phyloP scores from a whole-genome alignment of 352 stramenopile species.

The Thalassiosira livingstoniorum region DNA sequence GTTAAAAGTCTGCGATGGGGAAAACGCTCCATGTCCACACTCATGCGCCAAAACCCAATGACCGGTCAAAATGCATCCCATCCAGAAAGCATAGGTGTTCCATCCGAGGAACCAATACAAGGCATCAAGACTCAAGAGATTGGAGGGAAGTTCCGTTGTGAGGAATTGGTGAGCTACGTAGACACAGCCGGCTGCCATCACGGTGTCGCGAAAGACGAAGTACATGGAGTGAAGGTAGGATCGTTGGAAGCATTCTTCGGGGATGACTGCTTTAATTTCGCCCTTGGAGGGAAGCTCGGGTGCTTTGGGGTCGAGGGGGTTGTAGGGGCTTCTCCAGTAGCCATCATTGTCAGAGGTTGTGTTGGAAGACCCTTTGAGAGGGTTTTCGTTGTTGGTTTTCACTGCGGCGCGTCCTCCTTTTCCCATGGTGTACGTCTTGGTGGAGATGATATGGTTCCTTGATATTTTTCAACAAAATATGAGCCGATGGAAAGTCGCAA shows the following conservation, averaged over 20 bases:
- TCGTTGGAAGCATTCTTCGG: slow-evolving; percentile 95
- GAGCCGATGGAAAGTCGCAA: too few species aligned
- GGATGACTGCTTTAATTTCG: slow-evolving; percentile 86
- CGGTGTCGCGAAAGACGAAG: slow-evolving; percentile 92
- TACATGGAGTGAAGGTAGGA: slow-evolving; percentile 91
- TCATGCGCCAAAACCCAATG: slow-evolving; percentile 98
- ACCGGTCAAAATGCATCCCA: slow-evolving; percentile 96
- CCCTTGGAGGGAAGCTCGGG: slow-evolving; percentile 82
- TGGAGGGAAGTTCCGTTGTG: slow-evolving; percentile 71
- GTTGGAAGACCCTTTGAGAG: slow-evolving; percentile 19
- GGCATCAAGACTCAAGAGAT: slow-evolving; percentile 52
- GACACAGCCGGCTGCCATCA: slow-evolving; percentile 90
- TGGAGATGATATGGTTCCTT: too few species aligned
- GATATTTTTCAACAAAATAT: too few species aligned
- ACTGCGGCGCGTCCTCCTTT: slow-evolving; percentile 67
- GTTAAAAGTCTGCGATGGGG: slow-evolving; percentile 93
- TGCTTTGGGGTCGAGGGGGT: slow-evolving; percentile 79
- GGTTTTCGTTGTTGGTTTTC: slow-evolving; percentile 4
- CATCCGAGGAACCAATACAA: slow-evolving; percentile 86
- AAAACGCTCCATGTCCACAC: slow-evolving; percentile 97
- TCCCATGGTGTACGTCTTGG: slow-evolving; percentile 62
- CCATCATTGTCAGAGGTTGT: slow-evolving; percentile 41
- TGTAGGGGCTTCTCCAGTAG: slow-evolving; percentile 79
- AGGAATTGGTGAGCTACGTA: slow-evolving; percentile 86
- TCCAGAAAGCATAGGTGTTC: slow-evolving; percentile 96